These are phyloP conservation scores for Rhamnella rubrinervis DNA, from an alignment of 331 rosid genomes.

Conservation along the genomic window DNA sequence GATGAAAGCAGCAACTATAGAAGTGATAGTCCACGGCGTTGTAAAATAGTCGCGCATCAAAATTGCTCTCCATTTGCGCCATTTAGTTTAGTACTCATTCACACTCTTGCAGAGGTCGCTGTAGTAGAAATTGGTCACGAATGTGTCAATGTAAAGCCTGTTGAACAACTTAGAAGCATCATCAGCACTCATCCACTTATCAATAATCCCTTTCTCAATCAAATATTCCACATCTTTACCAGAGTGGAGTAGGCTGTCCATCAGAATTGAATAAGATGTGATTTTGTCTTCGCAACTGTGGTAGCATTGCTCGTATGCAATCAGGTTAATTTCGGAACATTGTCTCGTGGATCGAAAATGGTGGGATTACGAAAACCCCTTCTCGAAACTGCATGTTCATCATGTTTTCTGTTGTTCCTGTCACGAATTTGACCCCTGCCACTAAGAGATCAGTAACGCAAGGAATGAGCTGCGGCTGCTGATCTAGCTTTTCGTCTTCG, in stretches of 20 bases:
- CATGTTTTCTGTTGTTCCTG: neutral
- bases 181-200: constrained; percentile 3
- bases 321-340: constrained; percentile 2
- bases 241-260: constrained; percentile 16
- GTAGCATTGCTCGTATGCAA: neutral
- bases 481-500: too few relatives aligned
- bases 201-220: neutral
- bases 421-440: neutral
- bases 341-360: neutral
- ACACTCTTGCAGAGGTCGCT: neutral
- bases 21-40: constrained; percentile 4
- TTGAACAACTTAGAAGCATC: neutral
- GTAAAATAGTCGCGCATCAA: constrained; percentile 1
- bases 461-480: neutral
- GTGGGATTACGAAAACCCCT: too few relatives aligned
- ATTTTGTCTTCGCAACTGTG: neutral
- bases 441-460: neutral
- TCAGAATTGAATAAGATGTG: constrained; percentile 10
- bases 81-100: neutral
- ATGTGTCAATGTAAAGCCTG: constrained; percentile 1
- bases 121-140: neutral
- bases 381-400: too few relatives aligned
- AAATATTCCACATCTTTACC: constrained; percentile 1
- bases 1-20: neutral
- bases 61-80: neutral